phyloP scores from a whole-genome alignment of 2,329 filamentous ascomycete genomes.

The Neobulgaria alba region DNA sequence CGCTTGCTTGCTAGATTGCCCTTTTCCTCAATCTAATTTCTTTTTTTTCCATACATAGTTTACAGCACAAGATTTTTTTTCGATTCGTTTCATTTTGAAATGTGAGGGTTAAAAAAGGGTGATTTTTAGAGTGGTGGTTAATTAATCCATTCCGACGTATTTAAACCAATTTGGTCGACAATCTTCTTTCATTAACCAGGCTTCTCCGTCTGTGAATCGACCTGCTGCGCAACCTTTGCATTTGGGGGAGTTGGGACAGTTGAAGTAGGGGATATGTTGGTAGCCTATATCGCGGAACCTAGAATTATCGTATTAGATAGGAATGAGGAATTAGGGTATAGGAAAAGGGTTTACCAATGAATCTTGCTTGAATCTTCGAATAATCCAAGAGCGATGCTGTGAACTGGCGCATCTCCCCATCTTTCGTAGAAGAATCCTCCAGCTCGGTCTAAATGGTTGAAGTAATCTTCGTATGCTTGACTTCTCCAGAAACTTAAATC shows the following conservation, averaged over 20 bases:
- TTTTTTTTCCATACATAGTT: too few relatives aligned
- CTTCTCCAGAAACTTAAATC: slow-evolving; percentile 91
- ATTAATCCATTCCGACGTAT: slow-evolving; percentile 70
- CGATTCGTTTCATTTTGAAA: too few relatives aligned
- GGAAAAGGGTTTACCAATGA: slow-evolving; percentile 61
- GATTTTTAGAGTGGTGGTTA: background rate
- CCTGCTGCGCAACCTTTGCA: slow-evolving; percentile 83
- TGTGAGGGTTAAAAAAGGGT: background rate
- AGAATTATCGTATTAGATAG: background rate
- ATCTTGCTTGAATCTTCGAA: slow-evolving; percentile 89
- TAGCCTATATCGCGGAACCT: slow-evolving; percentile 99
- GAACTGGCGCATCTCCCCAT: slow-evolving; percentile 96
- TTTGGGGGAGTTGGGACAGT: slow-evolving; percentile 94
- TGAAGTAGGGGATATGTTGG: slow-evolving; percentile 97
- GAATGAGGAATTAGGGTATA: background rate
- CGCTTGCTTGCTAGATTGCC: background rate
- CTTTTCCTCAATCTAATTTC: too few relatives aligned
- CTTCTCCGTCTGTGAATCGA: slow-evolving; percentile 79
- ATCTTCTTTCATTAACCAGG: slow-evolving; percentile 81
- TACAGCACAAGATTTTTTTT: too few relatives aligned
- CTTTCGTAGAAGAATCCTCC: slow-evolving; percentile 98
- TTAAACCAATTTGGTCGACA: slow-evolving; percentile 98
- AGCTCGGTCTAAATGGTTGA: slow-evolving; percentile 85
- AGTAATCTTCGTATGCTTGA: slow-evolving; percentile 88
- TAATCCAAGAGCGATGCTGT: slow-evolving; percentile 83